Conservation (phyloP, 1,284 basidiomycete species). For the Malassezia caprae region DNA sequence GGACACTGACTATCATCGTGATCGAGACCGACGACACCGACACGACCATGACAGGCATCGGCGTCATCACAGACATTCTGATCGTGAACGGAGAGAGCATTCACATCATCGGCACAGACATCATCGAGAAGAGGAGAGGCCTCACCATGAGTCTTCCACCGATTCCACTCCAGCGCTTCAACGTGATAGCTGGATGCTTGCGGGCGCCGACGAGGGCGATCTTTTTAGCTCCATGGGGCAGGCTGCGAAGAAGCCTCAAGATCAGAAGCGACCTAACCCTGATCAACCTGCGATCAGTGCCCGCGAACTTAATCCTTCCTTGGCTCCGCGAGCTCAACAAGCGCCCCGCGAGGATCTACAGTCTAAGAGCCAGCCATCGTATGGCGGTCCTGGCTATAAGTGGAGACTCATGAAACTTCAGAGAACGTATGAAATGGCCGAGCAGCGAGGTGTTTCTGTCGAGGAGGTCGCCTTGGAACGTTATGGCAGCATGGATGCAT, state of each 20-base stretch:
- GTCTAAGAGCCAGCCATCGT: slow-evolving; percentile 33
- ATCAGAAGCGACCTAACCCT: slow-evolving; percentile 57
- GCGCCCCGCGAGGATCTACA: slow-evolving; percentile 9
- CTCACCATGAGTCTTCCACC: background rate
- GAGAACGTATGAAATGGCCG: slow-evolving; percentile 74
- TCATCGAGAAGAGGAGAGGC: background rate
- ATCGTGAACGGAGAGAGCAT: background rate
- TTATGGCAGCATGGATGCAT: slow-evolving; percentile 58
- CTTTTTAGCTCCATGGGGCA: slow-evolving; percentile 67
- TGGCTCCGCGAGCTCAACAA: slow-evolving; percentile 49
- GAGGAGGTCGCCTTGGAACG: slow-evolving; percentile 73
- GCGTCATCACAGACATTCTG: background rate
- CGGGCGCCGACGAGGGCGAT: slow-evolving; percentile 48
- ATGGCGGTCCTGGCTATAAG: slow-evolving; percentile 74
- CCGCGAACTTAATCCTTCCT: slow-evolving; percentile 69
- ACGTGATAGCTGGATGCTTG: slow-evolving; percentile 84
- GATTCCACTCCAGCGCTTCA: slow-evolving; percentile 48
- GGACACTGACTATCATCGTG: background rate
- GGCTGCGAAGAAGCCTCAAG: slow-evolving; percentile 54
- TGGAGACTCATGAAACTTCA: slow-evolving; percentile 97
- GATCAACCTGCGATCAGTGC: slow-evolving; percentile 56
- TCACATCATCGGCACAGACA: background rate
- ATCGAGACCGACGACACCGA: background rate
- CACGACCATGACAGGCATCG: background rate
- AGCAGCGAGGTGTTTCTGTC: slow-evolving; percentile 63